Percentiles rank a stretch among this genome's conserved stretches.
Conservation (phyloP, 78 protist genomes). For the Paratrimastix pyriformis region DNA sequence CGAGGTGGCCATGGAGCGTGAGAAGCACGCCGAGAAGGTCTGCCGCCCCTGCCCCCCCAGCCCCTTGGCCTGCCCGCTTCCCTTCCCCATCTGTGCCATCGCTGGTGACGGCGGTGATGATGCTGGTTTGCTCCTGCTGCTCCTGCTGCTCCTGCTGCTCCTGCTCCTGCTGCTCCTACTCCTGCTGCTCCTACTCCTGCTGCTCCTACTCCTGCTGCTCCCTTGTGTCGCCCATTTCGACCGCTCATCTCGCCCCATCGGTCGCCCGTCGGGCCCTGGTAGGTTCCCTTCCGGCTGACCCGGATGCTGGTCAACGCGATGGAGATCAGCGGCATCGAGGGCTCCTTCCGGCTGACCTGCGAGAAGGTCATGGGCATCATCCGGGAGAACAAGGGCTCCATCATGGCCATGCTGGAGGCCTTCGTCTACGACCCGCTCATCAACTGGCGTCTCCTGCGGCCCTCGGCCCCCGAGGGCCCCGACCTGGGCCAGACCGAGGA, state of each 20-base stretch:
- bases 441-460: slow-evolving; percentile 82
- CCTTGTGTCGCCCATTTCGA: neutral
- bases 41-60: neutral
- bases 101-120: neutral
- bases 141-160: neutral
- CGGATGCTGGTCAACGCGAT: slow-evolving; percentile 95
- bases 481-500: too few species aligned
- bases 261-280: too few species aligned
- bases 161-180: too few species aligned
- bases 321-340: slow-evolving; percentile 95
- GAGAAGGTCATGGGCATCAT: slow-evolving; percentile 86
- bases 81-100: neutral
- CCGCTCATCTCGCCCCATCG: neutral
- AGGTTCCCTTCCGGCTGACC: slow-evolving; percentile 97
- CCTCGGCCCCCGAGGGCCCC: too few species aligned
- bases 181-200: too few species aligned
- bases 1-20: slow-evolving; percentile 90
- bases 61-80: too few species aligned
- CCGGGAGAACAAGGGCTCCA: slow-evolving; percentile 74
- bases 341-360: slow-evolving; percentile 86
- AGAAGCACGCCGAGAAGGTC: slow-evolving; percentile 92
- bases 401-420: slow-evolving; percentile 99
- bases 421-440: slow-evolving; percentile 98
- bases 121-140: neutral
- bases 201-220: too few species aligned